A percentile compares a stretch with the other conserved stretches of the same genome.
These are phyloP conservation scores for Ustanciosporium gigantosporum DNA, from an alignment of 1,284 basidiomycete species.

Conservation along the genomic window DNA sequence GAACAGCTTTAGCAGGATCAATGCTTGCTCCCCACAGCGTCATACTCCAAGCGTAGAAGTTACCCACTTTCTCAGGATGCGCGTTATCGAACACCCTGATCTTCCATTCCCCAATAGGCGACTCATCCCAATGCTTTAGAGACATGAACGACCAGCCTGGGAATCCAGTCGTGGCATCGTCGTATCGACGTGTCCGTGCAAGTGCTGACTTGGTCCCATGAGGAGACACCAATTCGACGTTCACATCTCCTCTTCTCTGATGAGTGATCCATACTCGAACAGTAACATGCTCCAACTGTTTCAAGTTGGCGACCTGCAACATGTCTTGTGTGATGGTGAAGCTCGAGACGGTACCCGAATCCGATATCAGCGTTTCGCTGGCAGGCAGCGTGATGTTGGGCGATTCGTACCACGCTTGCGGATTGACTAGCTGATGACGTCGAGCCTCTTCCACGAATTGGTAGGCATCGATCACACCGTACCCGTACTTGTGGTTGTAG, in stretches of 20 bases:
- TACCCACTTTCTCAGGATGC: constrained; percentile 68
- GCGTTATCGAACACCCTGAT: constrained; percentile 78
- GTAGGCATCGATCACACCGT: constrained; percentile 84
- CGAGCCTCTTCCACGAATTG: constrained; percentile 79
- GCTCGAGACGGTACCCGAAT: constrained; percentile 71
- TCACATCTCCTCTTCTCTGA: constrained; percentile 82
- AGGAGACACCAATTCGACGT: constrained; percentile 85
- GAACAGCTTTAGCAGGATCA: constrained; percentile 70
- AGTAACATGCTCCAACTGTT: constrained; percentile 87
- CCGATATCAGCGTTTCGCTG: constrained; percentile 65
- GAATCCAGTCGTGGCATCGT: constrained; percentile 74
- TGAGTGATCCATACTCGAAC: constrained; percentile 91
- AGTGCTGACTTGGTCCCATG: constrained; percentile 83
- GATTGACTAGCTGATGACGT: constrained; percentile 84
- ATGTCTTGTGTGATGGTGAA: constrained; percentile 75
- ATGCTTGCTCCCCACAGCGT: constrained; percentile 88
- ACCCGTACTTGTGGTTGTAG: constrained; percentile 98
- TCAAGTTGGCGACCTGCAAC: constrained; percentile 77
- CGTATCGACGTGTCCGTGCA: constrained; percentile 73
- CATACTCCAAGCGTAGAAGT: constrained; percentile 88
- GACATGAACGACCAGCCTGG: constrained; percentile 97
- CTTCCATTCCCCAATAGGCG: constrained; percentile 89
- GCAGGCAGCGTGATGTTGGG: constrained; percentile 38
- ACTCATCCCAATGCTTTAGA: constrained; percentile 97
- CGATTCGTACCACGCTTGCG: constrained; percentile 76